Evolutionary conservation across 2,329 filamentous ascomycete genomes (phyloP).

Genomic region (Fusarium protoensiforme): DNA sequence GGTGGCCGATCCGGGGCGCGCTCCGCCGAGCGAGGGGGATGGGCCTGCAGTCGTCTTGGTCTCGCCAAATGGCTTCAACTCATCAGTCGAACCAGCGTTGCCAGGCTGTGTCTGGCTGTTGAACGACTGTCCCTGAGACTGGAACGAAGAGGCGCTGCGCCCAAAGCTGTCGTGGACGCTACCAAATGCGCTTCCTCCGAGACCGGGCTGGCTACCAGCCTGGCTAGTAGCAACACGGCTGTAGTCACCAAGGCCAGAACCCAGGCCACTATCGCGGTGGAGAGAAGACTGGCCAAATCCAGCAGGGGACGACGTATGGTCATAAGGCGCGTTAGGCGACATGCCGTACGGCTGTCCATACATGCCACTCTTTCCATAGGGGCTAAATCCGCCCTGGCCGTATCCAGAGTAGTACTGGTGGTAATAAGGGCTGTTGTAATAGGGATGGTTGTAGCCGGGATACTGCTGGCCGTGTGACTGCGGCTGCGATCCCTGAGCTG

Average conservation of each 20-base stretch:
- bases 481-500: constrained; percentile 56
- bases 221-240: constrained; percentile 62
- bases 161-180: constrained; percentile 66
- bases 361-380: constrained; percentile 65
- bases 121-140: constrained; percentile 66
- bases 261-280: constrained; percentile 62
- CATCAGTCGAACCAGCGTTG: constrained; percentile 57
- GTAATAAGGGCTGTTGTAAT: constrained; percentile 73
- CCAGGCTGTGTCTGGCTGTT: constrained; percentile 61
- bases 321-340: constrained; percentile 66
- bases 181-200: constrained; percentile 63
- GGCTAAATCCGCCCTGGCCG: constrained; percentile 62
- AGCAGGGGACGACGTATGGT: constrained; percentile 65
- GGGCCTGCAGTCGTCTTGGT: constrained; percentile 65
- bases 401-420: constrained; percentile 69
- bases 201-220: constrained; percentile 60
- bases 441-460: constrained; percentile 66
- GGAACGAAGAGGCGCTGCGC: constrained; percentile 64
- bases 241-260: constrained; percentile 66
- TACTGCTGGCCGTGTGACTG: constrained; percentile 62
- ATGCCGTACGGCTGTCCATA: constrained; percentile 69
- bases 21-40: constrained; percentile 66
- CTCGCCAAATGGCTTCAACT: constrained; percentile 70
- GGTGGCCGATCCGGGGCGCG: constrained; percentile 68
- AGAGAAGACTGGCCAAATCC: constrained; percentile 66